Base-by-base conservation (phyloP, 352 stramenopile species). In the Phytopythium ostracodes region DNA sequence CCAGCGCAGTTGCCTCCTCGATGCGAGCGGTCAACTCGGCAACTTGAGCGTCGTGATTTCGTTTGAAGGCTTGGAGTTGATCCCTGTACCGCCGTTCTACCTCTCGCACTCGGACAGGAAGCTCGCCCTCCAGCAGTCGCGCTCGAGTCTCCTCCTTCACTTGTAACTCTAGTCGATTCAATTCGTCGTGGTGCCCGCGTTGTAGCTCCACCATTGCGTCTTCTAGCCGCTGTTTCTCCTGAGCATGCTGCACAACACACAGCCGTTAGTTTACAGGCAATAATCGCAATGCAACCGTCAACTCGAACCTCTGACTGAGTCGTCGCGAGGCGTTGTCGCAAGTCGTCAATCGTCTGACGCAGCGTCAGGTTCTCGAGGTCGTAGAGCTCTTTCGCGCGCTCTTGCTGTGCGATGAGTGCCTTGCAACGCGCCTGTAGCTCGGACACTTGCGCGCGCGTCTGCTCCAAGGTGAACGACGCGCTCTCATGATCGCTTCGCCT, bases 11-110 rank as follows among this genome's bases (percentile, higher is more conserved):
- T 25, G 43, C 46, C 31, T 70, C 49, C n/a, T 64, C 54, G 3
- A 76, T 58, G 22, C 67, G 53, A 42, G 25, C 47, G 20, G 44
- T 50, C 44, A 77, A 49, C 24, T 71, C 42, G 17, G 52, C 56
- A 22, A 80, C 51, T 25, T 76, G 58, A 4, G 55, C 63, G 15
- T 76, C 67, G 50, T 80, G 69, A 4, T 66, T 60, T 4, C 38
- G 38, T 24, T 53, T 31, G 24, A 80, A 27, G n/a, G 59, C 27
- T 4, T 51, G 44, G 27, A 76, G 44, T 7, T 49, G 29, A 33
- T 70, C 54, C 10, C 69, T 53, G 35, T 79, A 71, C 2, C 51
- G 38, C 40, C 66, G 65, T 42, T 69, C 59, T 3, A 71, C 22
- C 17, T 59, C 53, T 35, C 33, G 35, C 2, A 49, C 53, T 17